phyloP scores from a whole-genome alignment of 306 rosid species.

The Dalbergia cultrata region DNA sequence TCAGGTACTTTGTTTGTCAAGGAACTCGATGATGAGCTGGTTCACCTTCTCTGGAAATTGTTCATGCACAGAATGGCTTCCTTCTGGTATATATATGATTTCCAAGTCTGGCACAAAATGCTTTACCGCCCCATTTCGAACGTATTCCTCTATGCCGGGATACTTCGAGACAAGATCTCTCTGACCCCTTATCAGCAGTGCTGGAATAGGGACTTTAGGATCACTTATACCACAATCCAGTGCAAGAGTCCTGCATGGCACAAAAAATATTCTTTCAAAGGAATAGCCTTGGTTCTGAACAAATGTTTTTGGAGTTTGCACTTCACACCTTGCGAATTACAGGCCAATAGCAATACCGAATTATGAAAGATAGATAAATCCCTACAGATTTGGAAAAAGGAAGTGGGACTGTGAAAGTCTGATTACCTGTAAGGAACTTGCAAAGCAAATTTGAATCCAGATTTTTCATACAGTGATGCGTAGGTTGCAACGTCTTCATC shows the following conservation, averaged over 20 bases:
- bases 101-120: slow-evolving; percentile 64
- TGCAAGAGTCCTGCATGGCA: slow-evolving; percentile 48
- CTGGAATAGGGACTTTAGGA: slow-evolving; percentile 59
- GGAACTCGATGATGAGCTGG: slow-evolving; percentile 61
- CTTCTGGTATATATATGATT: slow-evolving; percentile 55
- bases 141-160: slow-evolving; percentile 65
- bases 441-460: slow-evolving; percentile 63
- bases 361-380: not conserved
- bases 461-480: slow-evolving; percentile 61
- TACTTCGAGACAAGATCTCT: slow-evolving; percentile 59
- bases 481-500: slow-evolving; percentile 62
- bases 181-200: slow-evolving; percentile 63
- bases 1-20: slow-evolving; percentile 57
- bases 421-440: slow-evolving; percentile 59
- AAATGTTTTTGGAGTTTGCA: too few relatives aligned
- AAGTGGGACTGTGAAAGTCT: not conserved
- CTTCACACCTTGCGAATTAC: not conserved
- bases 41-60: slow-evolving; percentile 66
- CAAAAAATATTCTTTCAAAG: not conserved
- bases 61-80: slow-evolving; percentile 68
- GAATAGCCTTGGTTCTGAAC: not conserved
- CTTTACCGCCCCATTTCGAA: slow-evolving; percentile 57
- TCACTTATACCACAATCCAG: slow-evolving; percentile 59
- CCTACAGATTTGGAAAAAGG: not conserved
- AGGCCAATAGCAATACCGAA: not conserved